Percentiles rank a stretch among this genome's conserved stretches.
Conservation (phyloP, 192 early-diverging fungal genomes). For the Kickxella alabastrina region DNA sequence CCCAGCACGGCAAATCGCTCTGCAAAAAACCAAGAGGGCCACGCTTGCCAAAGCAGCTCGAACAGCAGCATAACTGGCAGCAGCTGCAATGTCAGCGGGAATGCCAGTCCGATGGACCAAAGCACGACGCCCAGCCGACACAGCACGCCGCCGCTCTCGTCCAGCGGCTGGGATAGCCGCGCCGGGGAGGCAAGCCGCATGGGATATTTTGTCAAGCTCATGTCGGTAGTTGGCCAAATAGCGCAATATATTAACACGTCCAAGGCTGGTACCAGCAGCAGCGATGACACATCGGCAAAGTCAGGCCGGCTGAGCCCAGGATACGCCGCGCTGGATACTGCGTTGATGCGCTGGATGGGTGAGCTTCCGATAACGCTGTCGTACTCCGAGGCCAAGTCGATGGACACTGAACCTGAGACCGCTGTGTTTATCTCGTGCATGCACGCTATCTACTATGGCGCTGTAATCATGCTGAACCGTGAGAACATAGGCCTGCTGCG, state of each 20-base stretch:
- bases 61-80: neutral
- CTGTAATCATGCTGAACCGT: slow-evolving; percentile 49
- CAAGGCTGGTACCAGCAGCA: slow-evolving; percentile 1
- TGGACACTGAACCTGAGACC: slow-evolving; percentile 21
- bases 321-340: slow-evolving; percentile 26
- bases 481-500: slow-evolving; percentile 50
- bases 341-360: slow-evolving; percentile 47
- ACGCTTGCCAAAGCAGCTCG: neutral
- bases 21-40: neutral
- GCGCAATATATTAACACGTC: slow-evolving; percentile 44
- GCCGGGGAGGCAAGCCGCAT: slow-evolving; percentile 27
- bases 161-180: slow-evolving; percentile 24
- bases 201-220: slow-evolving; percentile 49
- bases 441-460: slow-evolving; percentile 48
- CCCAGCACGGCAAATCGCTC: neutral
- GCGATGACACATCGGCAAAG: neutral
- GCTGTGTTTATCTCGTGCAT: slow-evolving; percentile 42
- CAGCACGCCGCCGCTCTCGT: slow-evolving; percentile 10
- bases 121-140: slow-evolving; percentile 10
- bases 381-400: slow-evolving; percentile 19
- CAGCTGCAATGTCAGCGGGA: slow-evolving; percentile 2
- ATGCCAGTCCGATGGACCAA: slow-evolving; percentile 17
- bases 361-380: slow-evolving; percentile 35
- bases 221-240: slow-evolving; percentile 47
- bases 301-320: slow-evolving; percentile 13